Evolutionary conservation across 257 asterid species (phyloP), one percentile per base, ranked within the genome.

Genomic region (Fraxinus cuspidata): DNA sequence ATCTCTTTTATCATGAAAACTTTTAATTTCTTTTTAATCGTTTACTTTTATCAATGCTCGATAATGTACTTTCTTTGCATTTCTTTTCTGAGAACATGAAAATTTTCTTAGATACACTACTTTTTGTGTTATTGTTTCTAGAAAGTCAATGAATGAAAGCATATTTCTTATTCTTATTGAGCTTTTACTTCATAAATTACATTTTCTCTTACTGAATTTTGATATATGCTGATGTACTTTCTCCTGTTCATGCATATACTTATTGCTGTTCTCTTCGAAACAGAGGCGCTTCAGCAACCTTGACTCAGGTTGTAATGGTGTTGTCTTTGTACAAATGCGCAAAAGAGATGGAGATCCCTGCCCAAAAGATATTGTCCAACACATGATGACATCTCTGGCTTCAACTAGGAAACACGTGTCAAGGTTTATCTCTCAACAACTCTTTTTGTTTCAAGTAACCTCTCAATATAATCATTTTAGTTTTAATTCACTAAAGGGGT

Each of bases 261-360:
- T 11, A 60, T 40, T 70, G 37, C 18, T 63, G 58, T 79, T 56
- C 77, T 73, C 67, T 18, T 31, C 15, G 78, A 38, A 80, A 79
- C 93, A 92, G 97, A 89, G 98, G 87, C 94, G 92, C 72, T 96
- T 96, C 78, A 84, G 79, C 83, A 88, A 86, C 79, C 97, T 96
- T 3, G 99, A 90, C 79, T 85, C 98, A 1, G 98, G 98, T 40
- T 93, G 98, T 85, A 96, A 96, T 72, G 99, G 98, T 76, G 97
- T 96, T 75, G 77, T 86, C 74, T 92, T 96, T 80, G 81, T 96
- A 82, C 99, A 90, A 88, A 92, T 96, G 98, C 91, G 92, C 32
- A 90, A 88, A 86, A 89, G 70, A 82, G 96, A 90, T 66, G 93
- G 92, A 74, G 98, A 93, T 84, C 98, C 99, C 29, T 77, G 82